A percentile compares a stretch with the other conserved stretches of the same genome.
phyloP scores from a whole-genome alignment of 805 yeast genomes.

The Ogataea trehalophila region DNA sequence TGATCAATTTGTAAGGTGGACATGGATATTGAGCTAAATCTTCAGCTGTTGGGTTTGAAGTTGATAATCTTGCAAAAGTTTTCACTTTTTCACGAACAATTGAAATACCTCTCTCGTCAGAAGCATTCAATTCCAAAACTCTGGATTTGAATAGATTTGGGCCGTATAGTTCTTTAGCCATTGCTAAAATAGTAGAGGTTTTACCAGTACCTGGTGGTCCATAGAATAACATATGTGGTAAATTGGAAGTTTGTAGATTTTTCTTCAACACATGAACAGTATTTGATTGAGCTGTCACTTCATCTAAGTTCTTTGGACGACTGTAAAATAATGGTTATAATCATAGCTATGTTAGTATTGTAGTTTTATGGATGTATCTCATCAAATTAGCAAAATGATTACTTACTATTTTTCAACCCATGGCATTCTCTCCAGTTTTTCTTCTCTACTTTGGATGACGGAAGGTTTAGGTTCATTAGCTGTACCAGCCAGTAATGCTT shows the following conservation, averaged over 20 bases:
- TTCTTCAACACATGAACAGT: constrained; percentile 79
- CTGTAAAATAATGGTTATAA: constrained; percentile 20
- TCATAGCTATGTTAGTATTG: neutral
- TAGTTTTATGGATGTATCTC: neutral
- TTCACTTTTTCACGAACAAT: constrained; percentile 83
- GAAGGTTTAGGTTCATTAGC: constrained; percentile 11
- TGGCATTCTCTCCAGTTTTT: constrained; percentile 55
- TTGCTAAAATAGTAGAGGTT: constrained; percentile 80
- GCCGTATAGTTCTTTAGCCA: constrained; percentile 76
- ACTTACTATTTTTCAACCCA: constrained; percentile 87
- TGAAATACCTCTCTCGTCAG: constrained; percentile 87
- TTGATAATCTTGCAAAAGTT: constrained; percentile 79
- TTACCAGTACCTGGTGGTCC: constrained; percentile 96
- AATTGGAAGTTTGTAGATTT: constrained; percentile 72
- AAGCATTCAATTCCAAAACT: constrained; percentile 80
- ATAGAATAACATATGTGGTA: constrained; percentile 88
- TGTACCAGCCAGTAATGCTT: constrained; percentile 12
- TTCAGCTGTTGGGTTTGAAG: constrained; percentile 71
- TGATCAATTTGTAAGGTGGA: constrained; percentile 92
- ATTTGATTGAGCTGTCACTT: constrained; percentile 87
- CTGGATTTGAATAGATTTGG: constrained; percentile 63
- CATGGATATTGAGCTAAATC: constrained; percentile 80
- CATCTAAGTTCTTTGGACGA: constrained; percentile 83
- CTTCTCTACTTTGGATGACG: constrained; percentile 21
- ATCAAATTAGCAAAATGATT: neutral